phyloP scores from a whole-genome alignment of 2,329 filamentous ascomycete species.

The Aspergillus pseudoterreus region DNA sequence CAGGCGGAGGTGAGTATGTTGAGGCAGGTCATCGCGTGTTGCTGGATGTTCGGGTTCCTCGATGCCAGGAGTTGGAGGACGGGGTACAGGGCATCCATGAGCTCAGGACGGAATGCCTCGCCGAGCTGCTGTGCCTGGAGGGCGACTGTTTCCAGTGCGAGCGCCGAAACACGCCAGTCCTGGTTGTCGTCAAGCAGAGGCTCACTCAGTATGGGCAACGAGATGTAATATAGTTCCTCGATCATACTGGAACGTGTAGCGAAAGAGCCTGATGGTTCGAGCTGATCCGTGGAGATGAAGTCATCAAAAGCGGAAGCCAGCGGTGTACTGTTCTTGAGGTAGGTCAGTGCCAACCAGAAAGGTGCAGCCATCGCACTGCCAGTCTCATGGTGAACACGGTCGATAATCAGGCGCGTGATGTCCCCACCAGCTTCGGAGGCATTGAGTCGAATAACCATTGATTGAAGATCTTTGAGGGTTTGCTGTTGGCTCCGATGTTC shows the following conservation, averaged over 20 bases:
- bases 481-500: constrained; percentile 62
- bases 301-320: constrained; percentile 58
- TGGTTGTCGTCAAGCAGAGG: constrained; percentile 32
- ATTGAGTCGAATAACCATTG: constrained; percentile 56
- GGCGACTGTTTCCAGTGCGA: constrained; percentile 77
- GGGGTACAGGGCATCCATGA: constrained; percentile 89
- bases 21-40: constrained; percentile 77
- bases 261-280: constrained; percentile 25
- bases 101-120: constrained; percentile 70
- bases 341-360: constrained; percentile 75
- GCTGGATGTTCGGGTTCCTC: constrained; percentile 61
- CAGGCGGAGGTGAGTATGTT: constrained; percentile 76
- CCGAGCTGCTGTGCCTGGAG: constrained; percentile 67
- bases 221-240: constrained; percentile 43
- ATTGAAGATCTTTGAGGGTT: constrained; percentile 60
- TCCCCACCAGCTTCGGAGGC: constrained; percentile 40
- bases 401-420: constrained; percentile 64
- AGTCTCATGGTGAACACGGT: constrained; percentile 56
- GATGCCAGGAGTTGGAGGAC: constrained; percentile 86
- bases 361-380: constrained; percentile 62
- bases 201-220: constrained; percentile 39
- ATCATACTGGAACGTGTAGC: constrained; percentile 33
- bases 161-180: constrained; percentile 72
- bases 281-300: constrained; percentile 57
- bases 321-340: constrained; percentile 58